Evolutionary conservation across 768 basidiomycete species (phyloP).

Genomic region (Hebeloma cylindrosporum): DNA sequence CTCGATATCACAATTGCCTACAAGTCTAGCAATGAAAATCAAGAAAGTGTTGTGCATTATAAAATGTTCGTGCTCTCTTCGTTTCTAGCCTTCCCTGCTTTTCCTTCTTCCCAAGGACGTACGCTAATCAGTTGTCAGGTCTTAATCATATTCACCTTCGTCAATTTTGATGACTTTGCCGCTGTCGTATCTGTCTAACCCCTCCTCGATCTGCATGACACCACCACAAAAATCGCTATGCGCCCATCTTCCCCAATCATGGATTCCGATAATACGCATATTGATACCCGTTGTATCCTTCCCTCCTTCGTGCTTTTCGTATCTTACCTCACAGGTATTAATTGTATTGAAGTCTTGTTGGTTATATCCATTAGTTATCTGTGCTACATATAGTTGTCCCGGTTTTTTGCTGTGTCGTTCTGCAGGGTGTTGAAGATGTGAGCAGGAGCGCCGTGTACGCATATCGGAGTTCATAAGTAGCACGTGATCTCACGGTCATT

Average conservation of each 20-base stretch:
- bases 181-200: slow-evolving; percentile 1
- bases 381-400: too few relatives aligned
- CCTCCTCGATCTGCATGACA: background rate
- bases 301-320: background rate
- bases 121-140: slow-evolving; percentile 76
- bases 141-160: slow-evolving; percentile 44
- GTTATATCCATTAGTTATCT: too few relatives aligned
- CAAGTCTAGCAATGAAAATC: slow-evolving; percentile 39
- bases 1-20: slow-evolving; percentile 88
- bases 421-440: too few relatives aligned
- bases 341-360: slow-evolving; percentile 11
- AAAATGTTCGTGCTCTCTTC: slow-evolving; percentile 76
- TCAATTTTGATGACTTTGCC: slow-evolving; percentile 12
- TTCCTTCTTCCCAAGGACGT: slow-evolving; percentile 29
- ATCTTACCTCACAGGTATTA: slow-evolving; percentile 20
- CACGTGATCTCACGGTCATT: too few relatives aligned
- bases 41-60: slow-evolving; percentile 53
- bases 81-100: slow-evolving; percentile 12
- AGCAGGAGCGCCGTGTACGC: too few relatives aligned
- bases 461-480: too few relatives aligned
- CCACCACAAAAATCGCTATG: slow-evolving; percentile 12
- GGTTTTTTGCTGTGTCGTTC: too few relatives aligned
- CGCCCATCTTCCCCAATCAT: slow-evolving; percentile 8
- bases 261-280: slow-evolving; percentile 1
- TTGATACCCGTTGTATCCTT: background rate